Evolutionary conservation across 1,139 yeast genomes (phyloP).

Genomic region (Candida tunisiensis): DNA sequence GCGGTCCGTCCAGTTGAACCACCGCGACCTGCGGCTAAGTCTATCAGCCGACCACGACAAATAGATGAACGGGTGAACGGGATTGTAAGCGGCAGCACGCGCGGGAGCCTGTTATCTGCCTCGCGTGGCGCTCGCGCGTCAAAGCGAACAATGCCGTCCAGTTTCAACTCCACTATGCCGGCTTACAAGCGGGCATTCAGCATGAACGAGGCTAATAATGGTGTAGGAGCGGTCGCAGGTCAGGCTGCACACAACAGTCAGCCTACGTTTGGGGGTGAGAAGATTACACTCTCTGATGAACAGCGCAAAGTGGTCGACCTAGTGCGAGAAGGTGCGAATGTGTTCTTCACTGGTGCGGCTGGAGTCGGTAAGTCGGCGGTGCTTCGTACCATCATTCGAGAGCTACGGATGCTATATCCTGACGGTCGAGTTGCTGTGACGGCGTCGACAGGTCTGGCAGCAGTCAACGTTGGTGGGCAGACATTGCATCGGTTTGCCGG

Average conservation of each 20-base stretch:
- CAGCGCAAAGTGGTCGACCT: constrained; percentile 47
- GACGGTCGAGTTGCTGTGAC: constrained; percentile 53
- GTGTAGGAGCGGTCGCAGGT: constrained; percentile 4
- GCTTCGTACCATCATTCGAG: constrained; percentile 37
- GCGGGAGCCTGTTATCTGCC: too few relatives aligned
- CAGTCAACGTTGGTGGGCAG: constrained; percentile 70
- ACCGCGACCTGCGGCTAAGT: too few relatives aligned
- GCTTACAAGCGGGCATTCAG: neutral
- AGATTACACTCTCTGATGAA: constrained; percentile 13
- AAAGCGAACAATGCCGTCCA: neutral
- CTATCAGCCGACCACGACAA: too few relatives aligned
- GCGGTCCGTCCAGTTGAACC: too few relatives aligned
- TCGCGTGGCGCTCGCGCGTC: constrained; percentile 1
- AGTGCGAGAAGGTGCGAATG: constrained; percentile 31
- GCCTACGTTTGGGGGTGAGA: constrained; percentile 1
- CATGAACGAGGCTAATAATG: neutral
- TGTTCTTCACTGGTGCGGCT: constrained; percentile 89
- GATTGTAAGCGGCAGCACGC: too few relatives aligned
- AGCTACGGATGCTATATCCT: constrained; percentile 26
- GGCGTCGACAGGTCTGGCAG: constrained; percentile 89
- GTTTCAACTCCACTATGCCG: neutral
- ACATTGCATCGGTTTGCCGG: constrained; percentile 71
- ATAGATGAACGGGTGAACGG: too few relatives aligned
- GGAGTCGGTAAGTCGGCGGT: constrained; percentile 91
- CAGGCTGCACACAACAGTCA: constrained; percentile 6